A percentile compares a stretch with the other conserved stretches of the same genome.
phyloP scores from a whole-genome alignment of 768 basidiomycete species.

The Sporobolomyces roseus region DNA sequence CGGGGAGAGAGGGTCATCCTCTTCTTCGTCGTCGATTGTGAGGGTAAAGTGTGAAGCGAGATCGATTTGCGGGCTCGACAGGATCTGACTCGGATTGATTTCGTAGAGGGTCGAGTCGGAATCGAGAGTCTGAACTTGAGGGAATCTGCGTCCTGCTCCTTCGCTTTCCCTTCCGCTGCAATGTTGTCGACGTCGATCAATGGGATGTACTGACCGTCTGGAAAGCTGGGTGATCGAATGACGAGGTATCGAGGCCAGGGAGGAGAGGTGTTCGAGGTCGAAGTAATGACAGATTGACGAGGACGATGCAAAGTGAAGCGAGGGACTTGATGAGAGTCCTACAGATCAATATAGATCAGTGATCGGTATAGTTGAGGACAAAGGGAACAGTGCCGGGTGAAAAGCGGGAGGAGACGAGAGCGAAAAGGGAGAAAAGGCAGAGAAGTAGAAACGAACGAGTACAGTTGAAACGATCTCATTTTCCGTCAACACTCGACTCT shows the following conservation, averaged over 20 bases:
- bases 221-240: not conserved
- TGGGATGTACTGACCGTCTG: conserved; percentile 9
- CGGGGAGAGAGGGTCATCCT: not conserved
- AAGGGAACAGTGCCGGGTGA: not conserved
- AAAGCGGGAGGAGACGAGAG: not conserved
- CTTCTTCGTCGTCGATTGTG: not conserved
- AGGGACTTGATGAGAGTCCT: conserved; percentile 20
- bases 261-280: not conserved
- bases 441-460: not conserved
- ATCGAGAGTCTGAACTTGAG: not conserved
- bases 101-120: not conserved
- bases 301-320: conserved; percentile 23
- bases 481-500: conserved; percentile 18
- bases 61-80: not conserved
- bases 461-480: conserved; percentile 32
- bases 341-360: not conserved
- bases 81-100: not conserved
- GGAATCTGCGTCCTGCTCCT: not conserved
- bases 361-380: not conserved
- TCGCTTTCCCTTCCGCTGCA: not conserved
- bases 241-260: conserved; percentile 24
- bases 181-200: not conserved
- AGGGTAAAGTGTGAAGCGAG: not conserved
- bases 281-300: not conserved
- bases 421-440: not conserved